Evolutionary conservation across 495 filamentous ascomycete species (phyloP).

Genomic region (Emericellopsis terricola): DNA sequence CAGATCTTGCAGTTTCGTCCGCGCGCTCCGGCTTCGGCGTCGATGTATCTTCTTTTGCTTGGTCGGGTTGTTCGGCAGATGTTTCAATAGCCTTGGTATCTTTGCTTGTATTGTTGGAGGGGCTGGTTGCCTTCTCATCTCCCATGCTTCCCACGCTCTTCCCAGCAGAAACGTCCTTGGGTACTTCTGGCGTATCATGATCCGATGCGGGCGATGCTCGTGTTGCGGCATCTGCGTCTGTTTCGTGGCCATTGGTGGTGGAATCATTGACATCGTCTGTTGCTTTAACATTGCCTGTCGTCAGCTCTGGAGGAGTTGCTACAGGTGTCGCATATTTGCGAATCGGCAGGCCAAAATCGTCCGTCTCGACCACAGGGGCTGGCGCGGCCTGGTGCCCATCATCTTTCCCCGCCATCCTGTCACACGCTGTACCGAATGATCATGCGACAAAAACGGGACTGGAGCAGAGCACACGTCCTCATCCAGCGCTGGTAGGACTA

Average conservation of each 20-base stretch:
- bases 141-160: too few relatives aligned
- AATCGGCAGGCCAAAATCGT: constrained; percentile 39
- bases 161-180: too few relatives aligned
- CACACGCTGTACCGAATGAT: too few relatives aligned
- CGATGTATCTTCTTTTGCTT: background rate
- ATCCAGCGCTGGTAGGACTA: background rate
- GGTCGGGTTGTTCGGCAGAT: background rate
- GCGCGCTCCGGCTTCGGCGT: background rate
- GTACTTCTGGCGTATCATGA: too few relatives aligned
- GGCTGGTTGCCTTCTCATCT: background rate
- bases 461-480: background rate
- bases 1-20: too few relatives aligned
- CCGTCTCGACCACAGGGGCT: constrained; percentile 15
- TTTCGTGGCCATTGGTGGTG: too few relatives aligned
- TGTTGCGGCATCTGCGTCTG: too few relatives aligned
- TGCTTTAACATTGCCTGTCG: too few relatives aligned
- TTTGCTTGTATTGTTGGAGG: background rate
- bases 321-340: constrained; percentile 16
- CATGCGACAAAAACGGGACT: too few relatives aligned
- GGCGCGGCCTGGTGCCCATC: background rate
- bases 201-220: too few relatives aligned
- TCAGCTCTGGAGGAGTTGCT: too few relatives aligned
- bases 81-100: constrained; percentile 4
- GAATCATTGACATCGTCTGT: constrained; percentile 3
- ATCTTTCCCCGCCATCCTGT: background rate